These are phyloP conservation scores for Neocatenulostroma microsporum DNA, from an alignment of 2,329 filamentous ascomycete species.

Conservation along the genomic window DNA sequence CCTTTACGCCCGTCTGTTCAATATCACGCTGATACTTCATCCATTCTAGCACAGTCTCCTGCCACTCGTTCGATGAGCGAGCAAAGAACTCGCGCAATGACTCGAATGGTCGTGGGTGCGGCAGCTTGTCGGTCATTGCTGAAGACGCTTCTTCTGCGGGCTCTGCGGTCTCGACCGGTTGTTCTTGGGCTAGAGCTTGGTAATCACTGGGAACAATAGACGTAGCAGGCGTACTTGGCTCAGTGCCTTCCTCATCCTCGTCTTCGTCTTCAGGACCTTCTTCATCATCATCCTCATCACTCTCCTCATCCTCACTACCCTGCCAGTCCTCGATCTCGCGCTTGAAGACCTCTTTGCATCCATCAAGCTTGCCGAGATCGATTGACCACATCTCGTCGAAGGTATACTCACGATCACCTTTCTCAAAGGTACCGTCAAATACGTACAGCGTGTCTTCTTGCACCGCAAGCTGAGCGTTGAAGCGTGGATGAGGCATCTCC, in stretches of 20 bases:
- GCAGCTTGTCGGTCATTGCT: constrained; percentile 63
- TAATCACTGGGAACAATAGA: constrained; percentile 9
- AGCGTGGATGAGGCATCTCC: constrained; percentile 82
- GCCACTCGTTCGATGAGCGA: constrained; percentile 82
- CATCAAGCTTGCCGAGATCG: constrained; percentile 89
- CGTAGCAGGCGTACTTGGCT: constrained; percentile 22
- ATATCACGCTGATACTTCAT: constrained; percentile 61
- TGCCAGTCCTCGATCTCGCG: constrained; percentile 83
- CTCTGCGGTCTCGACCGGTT: constrained; percentile 9
- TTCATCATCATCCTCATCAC: constrained; percentile 43
- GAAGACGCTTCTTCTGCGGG: constrained; percentile 27
- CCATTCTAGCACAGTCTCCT: constrained; percentile 71
- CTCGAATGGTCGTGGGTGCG: constrained; percentile 77
- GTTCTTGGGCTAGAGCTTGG: constrained; percentile 9
- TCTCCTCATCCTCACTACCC: constrained; percentile 38
- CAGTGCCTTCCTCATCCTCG: constrained; percentile 8
- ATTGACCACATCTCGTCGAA: constrained; percentile 93
- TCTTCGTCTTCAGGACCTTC: constrained; percentile 14
- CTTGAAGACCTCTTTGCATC: constrained; percentile 84
- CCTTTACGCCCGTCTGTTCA: constrained; percentile 70
- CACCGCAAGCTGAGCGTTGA: constrained; percentile 84
- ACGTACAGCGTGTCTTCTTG: constrained; percentile 91
- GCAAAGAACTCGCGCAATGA: constrained; percentile 85
- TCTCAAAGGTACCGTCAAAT: constrained; percentile 91
- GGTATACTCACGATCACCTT: constrained; percentile 88